Evolutionary conservation across 345 rosid genomes (phyloP).

Genomic region (Lenwebbia sp.): DNA sequence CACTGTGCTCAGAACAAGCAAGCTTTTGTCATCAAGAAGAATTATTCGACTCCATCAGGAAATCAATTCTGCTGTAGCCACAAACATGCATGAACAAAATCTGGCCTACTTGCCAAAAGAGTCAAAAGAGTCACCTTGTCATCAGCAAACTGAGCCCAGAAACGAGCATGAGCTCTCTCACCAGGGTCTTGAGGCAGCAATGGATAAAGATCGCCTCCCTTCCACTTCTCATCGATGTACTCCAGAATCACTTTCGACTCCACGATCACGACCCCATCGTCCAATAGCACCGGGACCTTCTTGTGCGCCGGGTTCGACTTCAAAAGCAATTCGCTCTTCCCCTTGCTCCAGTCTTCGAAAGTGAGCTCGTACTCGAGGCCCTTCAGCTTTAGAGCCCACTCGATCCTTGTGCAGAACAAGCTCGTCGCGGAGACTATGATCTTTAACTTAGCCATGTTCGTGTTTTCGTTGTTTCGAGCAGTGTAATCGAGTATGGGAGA

Average conservation of each 20-base stretch:
- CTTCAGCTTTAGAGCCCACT: constrained; percentile 23
- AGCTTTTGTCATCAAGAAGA: neutral
- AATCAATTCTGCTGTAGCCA: neutral
- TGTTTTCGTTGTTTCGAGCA: neutral
- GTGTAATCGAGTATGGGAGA: neutral
- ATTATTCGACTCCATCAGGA: neutral
- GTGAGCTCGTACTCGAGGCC: constrained; percentile 11
- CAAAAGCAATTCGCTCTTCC: constrained; percentile 13
- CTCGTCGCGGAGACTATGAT: constrained; percentile 1
- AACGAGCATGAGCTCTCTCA: constrained; percentile 14
- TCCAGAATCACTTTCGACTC: constrained; percentile 16
- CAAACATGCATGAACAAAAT: neutral
- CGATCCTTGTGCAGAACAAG: constrained; percentile 8
- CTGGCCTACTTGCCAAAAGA: too few species aligned
- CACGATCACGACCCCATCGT: neutral
- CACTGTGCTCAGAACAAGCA: constrained; percentile 3
- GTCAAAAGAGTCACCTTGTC: constrained; percentile 16
- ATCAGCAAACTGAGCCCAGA: constrained; percentile 20
- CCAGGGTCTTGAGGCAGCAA: constrained; percentile 13
- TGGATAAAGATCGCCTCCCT: neutral
- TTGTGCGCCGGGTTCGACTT: constrained; percentile 15
- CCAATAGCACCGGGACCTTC: constrained; percentile 19
- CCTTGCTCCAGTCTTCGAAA: constrained; percentile 9
- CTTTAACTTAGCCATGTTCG: constrained; percentile 5
- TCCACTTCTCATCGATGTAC: constrained; percentile 17